These are phyloP conservation scores for Agrostemma githago DNA, from an alignment of 148 eudicot species.

Conservation along the genomic window DNA sequence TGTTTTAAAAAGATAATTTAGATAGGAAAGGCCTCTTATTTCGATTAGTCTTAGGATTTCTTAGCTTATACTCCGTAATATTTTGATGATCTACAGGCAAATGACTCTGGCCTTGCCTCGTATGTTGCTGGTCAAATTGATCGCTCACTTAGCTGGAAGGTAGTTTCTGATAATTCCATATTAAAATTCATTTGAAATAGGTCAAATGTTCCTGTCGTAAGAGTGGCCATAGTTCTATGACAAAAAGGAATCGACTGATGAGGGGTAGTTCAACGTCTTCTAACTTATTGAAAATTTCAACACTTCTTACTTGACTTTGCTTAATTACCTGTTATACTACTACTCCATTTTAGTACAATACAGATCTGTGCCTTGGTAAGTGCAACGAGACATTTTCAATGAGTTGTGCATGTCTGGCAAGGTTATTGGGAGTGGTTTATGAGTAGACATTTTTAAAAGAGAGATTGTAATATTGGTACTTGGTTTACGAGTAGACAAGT, in stretches of 20 bases:
- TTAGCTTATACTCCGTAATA: neutral
- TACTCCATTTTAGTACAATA: neutral
- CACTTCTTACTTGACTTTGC: neutral
- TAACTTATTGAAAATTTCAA: neutral
- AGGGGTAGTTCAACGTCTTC: neutral
- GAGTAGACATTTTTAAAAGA: neutral
- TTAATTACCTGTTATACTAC: neutral
- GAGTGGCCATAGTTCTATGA: neutral
- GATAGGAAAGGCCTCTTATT: neutral
- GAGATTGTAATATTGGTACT: neutral
- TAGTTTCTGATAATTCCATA: constrained; percentile 21
- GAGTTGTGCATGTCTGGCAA: neutral
- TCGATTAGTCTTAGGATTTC: neutral
- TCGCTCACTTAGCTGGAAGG: constrained; percentile 92
- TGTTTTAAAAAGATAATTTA: neutral
- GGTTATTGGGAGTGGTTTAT: neutral
- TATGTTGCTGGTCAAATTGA: constrained; percentile 97
- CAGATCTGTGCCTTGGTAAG: neutral
- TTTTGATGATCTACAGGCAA: constrained; percentile 39
- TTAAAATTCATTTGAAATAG: neutral
- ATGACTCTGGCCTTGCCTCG: constrained; percentile 90
- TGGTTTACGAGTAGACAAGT: neutral
- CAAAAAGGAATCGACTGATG: neutral
- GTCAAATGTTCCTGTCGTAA: neutral
- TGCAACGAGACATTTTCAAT: neutral